Conservation (phyloP, 2,329 filamentous ascomycete genomes). For the Neopestalotiopsis sp. region DNA sequence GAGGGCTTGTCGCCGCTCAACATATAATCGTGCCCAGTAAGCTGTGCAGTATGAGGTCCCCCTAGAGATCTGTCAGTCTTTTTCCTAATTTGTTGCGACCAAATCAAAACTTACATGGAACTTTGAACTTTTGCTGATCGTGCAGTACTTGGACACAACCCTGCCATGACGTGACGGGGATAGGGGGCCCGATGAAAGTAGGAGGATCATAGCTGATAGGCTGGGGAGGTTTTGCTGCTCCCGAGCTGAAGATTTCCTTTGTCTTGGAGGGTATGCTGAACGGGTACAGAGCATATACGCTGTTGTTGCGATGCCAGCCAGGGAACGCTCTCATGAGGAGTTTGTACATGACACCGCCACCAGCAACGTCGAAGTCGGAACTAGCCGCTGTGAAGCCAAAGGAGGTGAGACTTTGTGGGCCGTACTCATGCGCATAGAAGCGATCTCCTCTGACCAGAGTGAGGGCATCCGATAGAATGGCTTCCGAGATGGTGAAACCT, state of each 20-base stretch:
- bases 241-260: not conserved
- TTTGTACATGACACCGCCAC: slow-evolving; percentile 4
- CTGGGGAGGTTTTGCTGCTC: not conserved
- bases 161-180: not conserved
- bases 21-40: not conserved
- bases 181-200: not conserved
- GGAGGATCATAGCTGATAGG: not conserved
- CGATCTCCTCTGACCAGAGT: slow-evolving; percentile 64
- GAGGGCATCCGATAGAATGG: slow-evolving; percentile 66
- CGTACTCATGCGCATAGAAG: slow-evolving; percentile 40
- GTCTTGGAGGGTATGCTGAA: not conserved
- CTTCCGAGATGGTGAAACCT: slow-evolving; percentile 52
- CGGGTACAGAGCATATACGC: slow-evolving; percentile 4
- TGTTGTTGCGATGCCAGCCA: not conserved
- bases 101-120: not conserved
- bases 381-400: not conserved
- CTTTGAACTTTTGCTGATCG: not conserved
- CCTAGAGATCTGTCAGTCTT: not conserved
- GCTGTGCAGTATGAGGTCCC: not conserved
- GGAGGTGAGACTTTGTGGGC: not conserved
- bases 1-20: not conserved
- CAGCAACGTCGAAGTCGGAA: not conserved
- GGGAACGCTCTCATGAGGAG: slow-evolving; percentile 4
- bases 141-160: not conserved
- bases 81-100: not conserved